phyloP scores from a whole-genome alignment of 257 asterid genomes.

The Striga asiatica region DNA sequence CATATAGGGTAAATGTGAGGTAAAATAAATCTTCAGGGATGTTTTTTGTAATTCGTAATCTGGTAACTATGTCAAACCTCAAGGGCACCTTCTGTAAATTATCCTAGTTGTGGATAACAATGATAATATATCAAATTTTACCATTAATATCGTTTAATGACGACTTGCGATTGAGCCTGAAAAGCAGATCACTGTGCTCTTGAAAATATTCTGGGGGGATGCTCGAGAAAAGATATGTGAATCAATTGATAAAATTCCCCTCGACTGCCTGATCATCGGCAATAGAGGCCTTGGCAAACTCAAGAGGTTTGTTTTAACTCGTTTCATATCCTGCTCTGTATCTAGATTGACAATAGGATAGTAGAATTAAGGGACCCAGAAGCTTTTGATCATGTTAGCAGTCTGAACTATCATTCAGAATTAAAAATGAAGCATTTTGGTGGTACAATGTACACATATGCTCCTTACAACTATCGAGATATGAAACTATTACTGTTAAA shows the following conservation, averaged over 20 bases:
- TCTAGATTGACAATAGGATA: neutral
- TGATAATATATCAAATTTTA: neutral
- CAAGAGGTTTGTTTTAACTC: slow-evolving; percentile 43
- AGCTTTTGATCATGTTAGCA: too few species aligned
- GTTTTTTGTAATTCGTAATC: too few species aligned
- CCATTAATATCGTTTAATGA: neutral
- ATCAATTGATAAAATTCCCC: slow-evolving; percentile 51
- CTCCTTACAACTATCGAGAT: neutral
- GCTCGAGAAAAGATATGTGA: slow-evolving; percentile 79
- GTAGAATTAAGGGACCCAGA: too few species aligned
- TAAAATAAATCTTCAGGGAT: too few species aligned
- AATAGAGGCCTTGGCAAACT: slow-evolving; percentile 86
- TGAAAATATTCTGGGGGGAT: slow-evolving; percentile 89
- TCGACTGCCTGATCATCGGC: slow-evolving; percentile 65
- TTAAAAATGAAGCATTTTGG: neutral
- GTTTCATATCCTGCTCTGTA: neutral
- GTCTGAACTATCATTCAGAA: neutral
- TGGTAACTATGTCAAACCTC: too few species aligned
- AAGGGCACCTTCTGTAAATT: too few species aligned
- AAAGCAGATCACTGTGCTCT: slow-evolving; percentile 47
- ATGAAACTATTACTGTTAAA: too few species aligned
- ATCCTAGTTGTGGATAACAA: too few species aligned
- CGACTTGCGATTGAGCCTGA: neutral
- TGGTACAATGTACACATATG: neutral
- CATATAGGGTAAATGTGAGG: too few species aligned